Conservation (phyloP, 371 early-diverging fungal genomes). For the Mucor velutinosus region DNA sequence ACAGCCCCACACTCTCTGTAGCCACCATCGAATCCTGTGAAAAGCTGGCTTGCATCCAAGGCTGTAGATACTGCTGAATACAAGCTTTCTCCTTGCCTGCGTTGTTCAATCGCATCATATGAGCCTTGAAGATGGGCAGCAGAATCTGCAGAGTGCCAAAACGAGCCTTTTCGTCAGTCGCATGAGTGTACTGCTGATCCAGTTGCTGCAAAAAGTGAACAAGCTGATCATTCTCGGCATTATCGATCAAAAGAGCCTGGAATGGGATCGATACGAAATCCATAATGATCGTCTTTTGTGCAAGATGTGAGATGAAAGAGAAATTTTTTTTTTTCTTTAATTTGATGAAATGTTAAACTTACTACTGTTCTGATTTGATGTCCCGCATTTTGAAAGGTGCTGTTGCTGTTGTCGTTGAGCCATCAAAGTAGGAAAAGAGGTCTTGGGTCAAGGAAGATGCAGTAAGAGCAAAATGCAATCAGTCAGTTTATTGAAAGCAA, state of each 20-base stretch:
- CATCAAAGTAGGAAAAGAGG: no score
- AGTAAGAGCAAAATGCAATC: no score
- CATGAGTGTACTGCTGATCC: slow-evolving; percentile 32
- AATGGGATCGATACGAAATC: slow-evolving; percentile 47
- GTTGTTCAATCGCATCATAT: slow-evolving; percentile 25
- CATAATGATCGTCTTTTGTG: slow-evolving; percentile 14
- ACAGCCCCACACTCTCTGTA: slow-evolving; percentile 38
- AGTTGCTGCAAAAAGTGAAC: slow-evolving; percentile 33
- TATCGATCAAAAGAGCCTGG: slow-evolving; percentile 36
- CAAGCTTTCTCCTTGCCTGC: slow-evolving; percentile 22
- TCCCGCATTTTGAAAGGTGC: neutral
- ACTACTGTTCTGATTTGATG: neutral
- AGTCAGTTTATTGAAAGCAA: no score
- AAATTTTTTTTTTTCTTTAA: neutral
- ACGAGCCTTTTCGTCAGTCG: slow-evolving; percentile 40
- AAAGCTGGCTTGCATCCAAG: slow-evolving; percentile 34
- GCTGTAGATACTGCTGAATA: slow-evolving; percentile 26
- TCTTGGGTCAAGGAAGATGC: no score
- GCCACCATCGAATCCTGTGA: slow-evolving; percentile 42
- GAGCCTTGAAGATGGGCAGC: slow-evolving; percentile 43
- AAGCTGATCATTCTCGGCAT: slow-evolving; percentile 37
- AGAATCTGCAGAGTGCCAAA: slow-evolving; percentile 48
- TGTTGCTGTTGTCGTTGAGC: no score
- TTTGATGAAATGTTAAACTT: neutral
- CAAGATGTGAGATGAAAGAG: neutral